Evolutionary conservation across 1,284 basidiomycete species (phyloP), one percentile per base, ranked within the genome.

Genomic region (Trametes polyzona): DNA sequence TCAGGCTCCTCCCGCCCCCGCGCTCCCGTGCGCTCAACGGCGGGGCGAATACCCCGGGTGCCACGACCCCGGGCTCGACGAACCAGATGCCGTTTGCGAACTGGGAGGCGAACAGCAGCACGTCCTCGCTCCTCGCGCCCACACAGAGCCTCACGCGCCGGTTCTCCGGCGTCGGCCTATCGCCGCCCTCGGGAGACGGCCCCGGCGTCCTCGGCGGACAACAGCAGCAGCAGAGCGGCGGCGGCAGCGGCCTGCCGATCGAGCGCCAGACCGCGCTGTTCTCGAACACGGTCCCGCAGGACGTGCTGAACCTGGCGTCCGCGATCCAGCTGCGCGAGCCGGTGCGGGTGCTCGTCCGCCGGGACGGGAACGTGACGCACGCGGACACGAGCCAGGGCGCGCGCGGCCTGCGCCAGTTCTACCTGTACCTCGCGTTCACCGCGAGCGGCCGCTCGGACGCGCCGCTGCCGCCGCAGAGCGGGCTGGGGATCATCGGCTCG

Each of bases 191-290:
- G 23, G 52, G 52, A 10, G 39, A n/a, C n/a, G n/a, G n/a, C n/a
- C n/a, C n/a, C n/a, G n/a, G n/a, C n/a, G n/a, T n/a, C n/a, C n/a
- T n/a, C n/a, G n/a, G n/a, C n/a, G n/a, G n/a, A n/a, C n/a, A n/a
- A n/a, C n/a, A n/a, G n/a, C n/a, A n/a, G n/a, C n/a, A n/a, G n/a
- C n/a, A n/a, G 17, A 8, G 6, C 47, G 30, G 23, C 58, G 36
- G 57, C 26, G 57, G 57, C 14, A 47, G 37, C 12, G 23, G 29
- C 9, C 37, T 48, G 26, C 36, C 55, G n/a, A 80, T 88, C 32
- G 95, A 97, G 66, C 86, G 96, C 8, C 97, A 99, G 74, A 97
- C 96, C 4, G 96, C 95, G 33, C 82, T 99, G 17, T 98, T 98
- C 76, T 96, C 93, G 24, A 96, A 95, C 69, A 93, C 93, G 2